Base-by-base conservation (phyloP, 495 filamentous ascomycete species). In the Podospora pseudopauciseta region DNA sequence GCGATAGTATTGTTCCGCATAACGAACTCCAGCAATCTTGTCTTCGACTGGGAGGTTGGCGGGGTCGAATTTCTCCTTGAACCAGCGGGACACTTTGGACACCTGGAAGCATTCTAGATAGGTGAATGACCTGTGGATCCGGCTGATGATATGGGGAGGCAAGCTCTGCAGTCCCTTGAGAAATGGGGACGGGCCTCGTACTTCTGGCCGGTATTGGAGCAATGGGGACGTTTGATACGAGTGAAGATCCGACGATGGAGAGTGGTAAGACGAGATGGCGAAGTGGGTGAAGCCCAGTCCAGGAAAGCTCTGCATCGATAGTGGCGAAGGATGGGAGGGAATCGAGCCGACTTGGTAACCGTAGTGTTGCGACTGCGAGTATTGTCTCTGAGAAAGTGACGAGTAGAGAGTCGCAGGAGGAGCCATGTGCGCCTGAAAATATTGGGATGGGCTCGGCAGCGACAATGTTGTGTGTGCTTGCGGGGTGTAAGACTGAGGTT, bases 1-100 rank as follows among this genome's bases (percentile, higher is more conserved):
- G 44, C 69, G 68, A 64, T 68, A 71, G 34, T 63, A 58, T 5
- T 63, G 65, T 61, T 78, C 76, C n/a, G 67, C 73, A 7, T 71
- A 20, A n/a, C 70, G 56, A 2, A 78, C 61, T 5, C 65, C 60
- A 0, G 58, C 60, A 5, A 70, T 59, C 60, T 72, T 75, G 44
- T 70, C 32, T 5, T 72, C 65, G 9, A 65, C 67, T 1, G 71
- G 61, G 11, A 61, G 64, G 5, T n/a, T 39, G 20, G 39, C 32
- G 0, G 68, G 70, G 27, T 77, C 58, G 64, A 75, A 65, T 9
- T 70, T 65, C 2, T 66, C 39, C 7, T 64, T 53, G 60, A 72
- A 69, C 68, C 67, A 75, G 1, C 55, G 20, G 61, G 57, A 70
- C 7, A 61, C 64, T 16, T 5, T 20, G 26, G 26, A 64, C 13